Evolutionary conservation across 1,284 basidiomycete genomes (phyloP), one percentile per base, ranked within the genome.

Genomic region (Pterula multifida): DNA sequence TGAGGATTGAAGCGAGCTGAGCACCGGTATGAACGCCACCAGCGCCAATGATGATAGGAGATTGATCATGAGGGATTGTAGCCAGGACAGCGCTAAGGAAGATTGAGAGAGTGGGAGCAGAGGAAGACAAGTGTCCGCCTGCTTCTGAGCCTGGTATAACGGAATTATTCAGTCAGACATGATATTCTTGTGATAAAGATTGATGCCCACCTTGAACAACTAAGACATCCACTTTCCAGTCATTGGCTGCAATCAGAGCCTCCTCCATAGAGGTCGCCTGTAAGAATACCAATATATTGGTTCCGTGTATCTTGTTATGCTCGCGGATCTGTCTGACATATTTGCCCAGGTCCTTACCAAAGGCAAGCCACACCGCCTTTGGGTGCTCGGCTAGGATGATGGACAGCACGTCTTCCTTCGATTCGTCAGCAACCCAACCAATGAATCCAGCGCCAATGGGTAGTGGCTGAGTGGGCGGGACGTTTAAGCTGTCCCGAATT

Each of bases 1-100:
- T 65, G 49, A 88, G 72, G 46, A 80, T 61, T 3, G 80, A 72
- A 26, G 85, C 85, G 42, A 84, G 60, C 49, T 87, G 81, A 0
- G 66, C 58, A 15, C 84, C 83, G 45, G 67, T 76, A 1, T 71
- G 66, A 35, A 81, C 50, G 2, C 79, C 78, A 2, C 70, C 71
- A 21, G 71, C 70, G 19, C 75, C 78, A 22, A 82, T 57, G 42
- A 84, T 57, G 0, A 68, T 68, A 0, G 76, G 75, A 2, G 60
- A 60, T 23, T 57, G 32, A 1, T 42, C 39, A 9, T 6, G 39
- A 17, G 69, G 68, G 11, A 78, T 50, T 3, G 60, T 68, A 2
- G 58, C 56, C 19, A 76, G 57, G 49, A 79, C 63, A 23, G 69
- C 66, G 21, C 71, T 67, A 12, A 83, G 57, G n/a, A 83, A 58